These are phyloP conservation scores for Russula virescens DNA, from an alignment of 768 basidiomycete genomes.

Conservation along the genomic window DNA sequence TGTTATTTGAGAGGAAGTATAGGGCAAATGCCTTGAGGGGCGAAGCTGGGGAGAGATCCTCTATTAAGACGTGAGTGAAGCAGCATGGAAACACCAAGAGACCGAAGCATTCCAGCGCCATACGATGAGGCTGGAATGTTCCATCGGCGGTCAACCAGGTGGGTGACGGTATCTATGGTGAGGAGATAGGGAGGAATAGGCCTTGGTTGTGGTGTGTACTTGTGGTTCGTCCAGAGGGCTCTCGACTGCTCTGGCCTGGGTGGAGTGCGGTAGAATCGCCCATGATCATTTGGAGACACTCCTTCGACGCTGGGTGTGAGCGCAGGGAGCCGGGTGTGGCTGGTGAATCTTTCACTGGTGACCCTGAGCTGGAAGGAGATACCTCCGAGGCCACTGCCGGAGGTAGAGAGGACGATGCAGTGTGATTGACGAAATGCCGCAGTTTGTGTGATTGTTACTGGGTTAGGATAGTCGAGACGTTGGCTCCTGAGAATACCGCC, in stretches of 20 bases:
- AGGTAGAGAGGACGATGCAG: background rate
- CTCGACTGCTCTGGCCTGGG: background rate
- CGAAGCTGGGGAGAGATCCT: background rate
- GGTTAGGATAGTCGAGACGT: background rate
- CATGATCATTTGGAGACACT: background rate
- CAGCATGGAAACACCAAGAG: background rate
- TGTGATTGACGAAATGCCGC: background rate
- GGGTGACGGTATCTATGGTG: constrained; percentile 11
- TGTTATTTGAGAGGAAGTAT: background rate
- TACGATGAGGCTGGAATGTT: background rate
- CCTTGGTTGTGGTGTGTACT: background rate
- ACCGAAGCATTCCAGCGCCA: background rate
- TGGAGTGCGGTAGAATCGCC: background rate
- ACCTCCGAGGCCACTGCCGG: background rate
- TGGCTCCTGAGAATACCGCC: background rate
- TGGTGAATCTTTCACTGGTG: background rate
- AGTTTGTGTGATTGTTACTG: background rate
- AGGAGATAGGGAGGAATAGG: constrained; percentile 10
- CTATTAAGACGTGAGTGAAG: background rate
- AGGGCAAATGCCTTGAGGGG: background rate
- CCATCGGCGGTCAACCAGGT: background rate
- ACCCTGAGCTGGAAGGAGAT: background rate
- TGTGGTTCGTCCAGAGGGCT: background rate
- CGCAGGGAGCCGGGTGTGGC: background rate
- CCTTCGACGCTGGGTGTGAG: background rate